Percentiles rank a stretch among this genome's conserved stretches.
phyloP scores from a whole-genome alignment of 768 basidiomycete genomes.

The Chalciporus sphaerocephalus region DNA sequence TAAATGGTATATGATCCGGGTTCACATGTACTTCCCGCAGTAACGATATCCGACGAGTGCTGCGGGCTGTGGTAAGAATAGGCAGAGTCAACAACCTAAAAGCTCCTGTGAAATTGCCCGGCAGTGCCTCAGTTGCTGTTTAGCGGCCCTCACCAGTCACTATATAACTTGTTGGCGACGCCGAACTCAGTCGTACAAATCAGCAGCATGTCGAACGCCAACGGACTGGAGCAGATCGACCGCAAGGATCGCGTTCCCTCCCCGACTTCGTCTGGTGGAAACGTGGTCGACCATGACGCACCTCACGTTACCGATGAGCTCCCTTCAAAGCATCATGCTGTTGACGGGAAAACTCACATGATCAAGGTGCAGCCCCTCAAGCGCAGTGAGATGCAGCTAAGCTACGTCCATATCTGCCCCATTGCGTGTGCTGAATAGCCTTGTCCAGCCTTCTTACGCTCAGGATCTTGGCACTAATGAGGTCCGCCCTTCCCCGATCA shows the following conservation, averaged over 20 bases:
- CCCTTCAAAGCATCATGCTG: slow-evolving; percentile 31
- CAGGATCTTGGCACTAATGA: slow-evolving; percentile 78
- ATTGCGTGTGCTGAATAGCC: slow-evolving; percentile 3
- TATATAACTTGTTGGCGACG: slow-evolving; percentile 18
- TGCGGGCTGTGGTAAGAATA: no score
- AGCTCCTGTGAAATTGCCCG: no score
- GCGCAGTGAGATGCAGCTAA: slow-evolving; percentile 82
- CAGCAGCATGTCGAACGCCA: slow-evolving; percentile 24
- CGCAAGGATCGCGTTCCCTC: slow-evolving; percentile 53
- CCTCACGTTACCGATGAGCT: slow-evolving; percentile 64
- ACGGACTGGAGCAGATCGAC: slow-evolving; percentile 30
- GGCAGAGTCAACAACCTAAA: no score
- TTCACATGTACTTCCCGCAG: no score
- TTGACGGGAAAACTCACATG: slow-evolving; percentile 38
- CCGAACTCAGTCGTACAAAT: background rate
- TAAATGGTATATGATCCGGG: background rate
- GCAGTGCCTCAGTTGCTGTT: no score
- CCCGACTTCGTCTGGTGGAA: slow-evolving; percentile 39
- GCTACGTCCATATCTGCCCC: slow-evolving; percentile 12
- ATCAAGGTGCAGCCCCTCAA: slow-evolving; percentile 84
- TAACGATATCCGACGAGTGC: no score
- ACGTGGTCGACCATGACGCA: slow-evolving; percentile 72
- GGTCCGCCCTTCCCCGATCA: slow-evolving; percentile 27
- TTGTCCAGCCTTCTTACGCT: slow-evolving; percentile 75
- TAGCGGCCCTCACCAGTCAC: background rate